Evolutionary conservation across 1,284 basidiomycete species (phyloP).

Genomic region (Ustilago cynodontis): DNA sequence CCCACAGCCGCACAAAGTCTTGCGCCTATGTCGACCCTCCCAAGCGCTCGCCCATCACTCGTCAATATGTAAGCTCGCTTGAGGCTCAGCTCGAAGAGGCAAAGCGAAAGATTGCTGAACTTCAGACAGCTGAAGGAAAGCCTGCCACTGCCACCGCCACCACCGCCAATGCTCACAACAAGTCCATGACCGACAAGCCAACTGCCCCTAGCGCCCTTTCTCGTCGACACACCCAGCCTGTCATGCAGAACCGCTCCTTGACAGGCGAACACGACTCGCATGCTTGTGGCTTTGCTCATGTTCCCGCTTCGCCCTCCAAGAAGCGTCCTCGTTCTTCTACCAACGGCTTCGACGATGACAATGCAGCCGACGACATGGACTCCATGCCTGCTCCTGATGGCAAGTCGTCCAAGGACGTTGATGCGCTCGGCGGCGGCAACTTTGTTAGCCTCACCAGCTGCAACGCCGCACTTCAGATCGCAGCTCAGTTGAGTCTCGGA

Average conservation of each 20-base stretch:
- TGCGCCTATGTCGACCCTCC: slow-evolving; percentile 56
- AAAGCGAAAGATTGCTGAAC: slow-evolving; percentile 40
- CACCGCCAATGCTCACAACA: slow-evolving; percentile 1
- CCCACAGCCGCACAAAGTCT: slow-evolving; percentile 56
- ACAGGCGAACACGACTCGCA: slow-evolving; percentile 37
- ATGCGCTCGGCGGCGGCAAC: slow-evolving; percentile 34
- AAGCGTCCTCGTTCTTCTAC: slow-evolving; percentile 40
- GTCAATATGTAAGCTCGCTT: slow-evolving; percentile 52
- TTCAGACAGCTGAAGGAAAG: slow-evolving; percentile 20
- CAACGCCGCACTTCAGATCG: slow-evolving; percentile 50
- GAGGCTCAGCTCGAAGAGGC: slow-evolving; percentile 52
- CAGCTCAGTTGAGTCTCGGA: slow-evolving; percentile 35
- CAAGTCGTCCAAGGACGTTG: slow-evolving; percentile 21
- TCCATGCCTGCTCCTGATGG: slow-evolving; percentile 7
- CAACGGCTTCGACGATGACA: slow-evolving; percentile 11
- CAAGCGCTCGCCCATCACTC: slow-evolving; percentile 55
- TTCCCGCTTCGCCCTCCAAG: slow-evolving; percentile 27
- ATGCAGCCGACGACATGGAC: slow-evolving; percentile 3
- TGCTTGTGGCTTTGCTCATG: slow-evolving; percentile 13
- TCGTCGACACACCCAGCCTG: slow-evolving; percentile 29
- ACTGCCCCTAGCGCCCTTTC: slow-evolving; percentile 9
- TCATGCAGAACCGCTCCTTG: slow-evolving; percentile 49
- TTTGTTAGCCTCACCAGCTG: slow-evolving; percentile 54
- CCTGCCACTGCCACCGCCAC: neutral
- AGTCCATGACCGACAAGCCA: slow-evolving; percentile 22